Evolutionary conservation across 352 stramenopile genomes (phyloP).

Genomic region (Phytophthora lateralis): DNA sequence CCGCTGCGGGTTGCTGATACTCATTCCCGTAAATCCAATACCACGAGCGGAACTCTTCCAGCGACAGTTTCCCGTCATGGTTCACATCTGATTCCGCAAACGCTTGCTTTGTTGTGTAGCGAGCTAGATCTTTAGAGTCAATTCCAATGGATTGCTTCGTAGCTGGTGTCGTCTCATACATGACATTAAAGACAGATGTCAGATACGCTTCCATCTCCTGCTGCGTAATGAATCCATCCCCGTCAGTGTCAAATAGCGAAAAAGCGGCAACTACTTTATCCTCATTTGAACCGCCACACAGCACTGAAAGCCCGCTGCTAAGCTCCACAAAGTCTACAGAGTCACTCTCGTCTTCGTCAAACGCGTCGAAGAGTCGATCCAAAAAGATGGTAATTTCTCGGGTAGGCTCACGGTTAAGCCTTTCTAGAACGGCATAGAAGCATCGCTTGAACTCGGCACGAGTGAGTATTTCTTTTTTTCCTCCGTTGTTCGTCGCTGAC

Average conservation of each 20-base stretch:
- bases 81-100: conserved; percentile 91
- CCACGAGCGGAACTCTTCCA: conserved; percentile 87
- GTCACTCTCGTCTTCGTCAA: conserved; percentile 74
- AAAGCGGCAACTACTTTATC: conserved; percentile 86
- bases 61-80: conserved; percentile 70
- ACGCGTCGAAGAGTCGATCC: conserved; percentile 76
- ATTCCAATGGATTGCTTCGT: conserved; percentile 50
- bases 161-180: conserved; percentile 53
- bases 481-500: conserved; percentile 23
- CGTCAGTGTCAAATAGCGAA: conserved; percentile 81
- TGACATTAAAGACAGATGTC: conserved; percentile 68
- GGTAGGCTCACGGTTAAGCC: conserved; percentile 57
- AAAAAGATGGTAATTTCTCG: conserved; percentile 62
- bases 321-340: conserved; percentile 82
- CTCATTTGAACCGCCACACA: conserved; percentile 73
- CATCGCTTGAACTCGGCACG: conserved; percentile 72
- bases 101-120: conserved; percentile 76
- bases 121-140: conserved; percentile 59
- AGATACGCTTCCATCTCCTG: conserved; percentile 87
- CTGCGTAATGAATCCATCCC: conserved; percentile 83
- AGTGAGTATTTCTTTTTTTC: conserved; percentile 41
- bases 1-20: conserved; percentile 23
- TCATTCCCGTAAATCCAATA: conserved; percentile 48
- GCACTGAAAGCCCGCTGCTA: conserved; percentile 73
- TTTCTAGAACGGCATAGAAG: conserved; percentile 69